These are phyloP conservation scores for Aspergillus cavernicola DNA, from an alignment of 495 filamentous ascomycete species.

Conservation along the genomic window DNA sequence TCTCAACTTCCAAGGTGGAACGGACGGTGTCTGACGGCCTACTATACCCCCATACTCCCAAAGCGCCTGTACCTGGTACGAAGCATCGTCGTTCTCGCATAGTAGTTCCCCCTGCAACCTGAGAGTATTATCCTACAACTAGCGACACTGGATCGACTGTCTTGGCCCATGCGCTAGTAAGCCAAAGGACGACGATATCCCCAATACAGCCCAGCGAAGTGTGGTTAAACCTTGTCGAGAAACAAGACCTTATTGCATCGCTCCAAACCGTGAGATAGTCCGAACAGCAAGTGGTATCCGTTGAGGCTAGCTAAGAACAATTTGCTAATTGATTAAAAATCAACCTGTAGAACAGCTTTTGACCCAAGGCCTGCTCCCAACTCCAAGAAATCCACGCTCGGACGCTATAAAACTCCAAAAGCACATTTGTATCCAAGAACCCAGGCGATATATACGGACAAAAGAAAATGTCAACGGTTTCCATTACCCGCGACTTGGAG, in stretches of 20 bases:
- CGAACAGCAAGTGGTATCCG: slow-evolving; percentile 5
- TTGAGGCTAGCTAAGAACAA: background rate
- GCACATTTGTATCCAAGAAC: background rate
- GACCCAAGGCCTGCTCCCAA: background rate
- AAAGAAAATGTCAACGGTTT: slow-evolving; percentile 25
- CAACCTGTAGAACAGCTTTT: slow-evolving; percentile 4
- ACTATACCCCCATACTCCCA: background rate
- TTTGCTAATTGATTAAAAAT: slow-evolving; percentile 3
- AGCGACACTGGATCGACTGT: background rate
- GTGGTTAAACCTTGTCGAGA: background rate
- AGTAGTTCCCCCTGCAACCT: background rate
- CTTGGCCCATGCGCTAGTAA: background rate
- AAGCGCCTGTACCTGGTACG: background rate
- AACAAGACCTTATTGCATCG: too few species aligned
- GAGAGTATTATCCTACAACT: background rate
- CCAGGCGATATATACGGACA: background rate
- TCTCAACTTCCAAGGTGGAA: slow-evolving; percentile 22
- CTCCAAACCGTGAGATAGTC: background rate
- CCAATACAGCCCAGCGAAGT: background rate
- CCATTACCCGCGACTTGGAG: slow-evolving; percentile 31
- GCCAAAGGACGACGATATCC: background rate
- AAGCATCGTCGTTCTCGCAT: background rate
- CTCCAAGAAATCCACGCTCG: background rate
- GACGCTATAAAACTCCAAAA: background rate
- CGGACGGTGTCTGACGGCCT: slow-evolving; percentile 8